Conservation (phyloP, 2,329 filamentous ascomycete species). For the Nothophoma quercina region DNA sequence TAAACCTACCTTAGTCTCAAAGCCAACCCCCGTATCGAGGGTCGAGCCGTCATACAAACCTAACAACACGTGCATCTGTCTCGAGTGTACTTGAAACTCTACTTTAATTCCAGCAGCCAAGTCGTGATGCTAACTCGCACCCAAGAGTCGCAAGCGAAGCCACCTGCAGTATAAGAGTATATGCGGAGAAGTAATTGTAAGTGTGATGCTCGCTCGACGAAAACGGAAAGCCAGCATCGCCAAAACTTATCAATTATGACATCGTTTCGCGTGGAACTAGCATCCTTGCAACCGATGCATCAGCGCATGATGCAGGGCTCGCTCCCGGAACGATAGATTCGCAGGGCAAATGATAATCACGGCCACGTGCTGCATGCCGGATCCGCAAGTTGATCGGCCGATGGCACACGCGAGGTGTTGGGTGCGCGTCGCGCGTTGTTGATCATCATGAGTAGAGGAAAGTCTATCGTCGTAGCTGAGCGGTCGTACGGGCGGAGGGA, state of each 20-base stretch:
- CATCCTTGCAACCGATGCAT: conserved; percentile 1
- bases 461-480: neutral
- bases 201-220: neutral
- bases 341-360: conserved; percentile 11
- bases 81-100: neutral
- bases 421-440: conserved; percentile 2
- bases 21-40: conserved; percentile 12
- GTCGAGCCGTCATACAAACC: neutral
- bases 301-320: conserved; percentile 11
- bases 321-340: conserved; percentile 15
- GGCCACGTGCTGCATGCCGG: conserved; percentile 13
- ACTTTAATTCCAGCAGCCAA: neutral
- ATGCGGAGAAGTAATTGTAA: neutral
- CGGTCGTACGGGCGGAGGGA: neutral
- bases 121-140: neutral
- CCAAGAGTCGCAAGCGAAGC: neutral
- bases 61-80: neutral
- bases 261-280: neutral
- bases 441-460: neutral
- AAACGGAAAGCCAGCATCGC: neutral
- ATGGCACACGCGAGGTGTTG: neutral
- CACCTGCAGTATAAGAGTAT: neutral
- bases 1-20: neutral
- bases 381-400: conserved; percentile 11
- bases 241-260: neutral